Conservation (phyloP, 2,329 filamentous ascomycete species). For the Phoma sp. region DNA sequence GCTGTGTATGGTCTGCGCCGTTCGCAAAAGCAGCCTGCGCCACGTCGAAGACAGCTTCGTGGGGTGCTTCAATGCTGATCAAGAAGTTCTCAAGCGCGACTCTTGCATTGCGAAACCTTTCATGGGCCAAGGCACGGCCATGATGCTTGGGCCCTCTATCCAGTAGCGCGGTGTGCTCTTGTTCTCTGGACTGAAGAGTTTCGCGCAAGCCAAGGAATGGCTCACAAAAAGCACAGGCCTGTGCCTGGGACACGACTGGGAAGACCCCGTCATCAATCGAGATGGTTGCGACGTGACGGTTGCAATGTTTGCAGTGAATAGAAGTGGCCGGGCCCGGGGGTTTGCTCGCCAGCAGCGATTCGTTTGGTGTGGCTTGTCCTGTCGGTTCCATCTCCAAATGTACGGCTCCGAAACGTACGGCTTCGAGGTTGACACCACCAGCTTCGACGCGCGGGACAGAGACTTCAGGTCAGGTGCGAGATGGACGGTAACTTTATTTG, state of each 20-base stretch:
- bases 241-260: not conserved
- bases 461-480: not conserved
- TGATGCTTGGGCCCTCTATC: constrained; percentile 11
- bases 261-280: not conserved
- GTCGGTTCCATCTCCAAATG: not conserved
- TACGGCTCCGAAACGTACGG: not conserved
- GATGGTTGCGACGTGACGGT: not conserved
- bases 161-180: constrained; percentile 7
- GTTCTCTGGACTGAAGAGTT: not conserved
- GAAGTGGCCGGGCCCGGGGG: not conserved
- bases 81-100: constrained; percentile 35
- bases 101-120: constrained; percentile 2
- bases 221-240: constrained; percentile 2
- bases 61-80: constrained; percentile 25
- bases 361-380: not conserved
- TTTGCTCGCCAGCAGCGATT: not conserved
- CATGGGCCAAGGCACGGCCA: constrained; percentile 3
- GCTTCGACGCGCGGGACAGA: not conserved
- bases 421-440: not conserved
- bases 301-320: constrained; percentile 12
- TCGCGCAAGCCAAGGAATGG: constrained; percentile 8
- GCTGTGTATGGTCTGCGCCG: not conserved
- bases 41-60: not conserved
- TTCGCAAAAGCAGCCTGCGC: not conserved
- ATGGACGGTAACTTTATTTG: not conserved